Percentiles rank a stretch among this genome's conserved stretches.
These are phyloP conservation scores for Oldenlandia corymbosa DNA, from an alignment of 257 asterid species.

Conservation along the genomic window DNA sequence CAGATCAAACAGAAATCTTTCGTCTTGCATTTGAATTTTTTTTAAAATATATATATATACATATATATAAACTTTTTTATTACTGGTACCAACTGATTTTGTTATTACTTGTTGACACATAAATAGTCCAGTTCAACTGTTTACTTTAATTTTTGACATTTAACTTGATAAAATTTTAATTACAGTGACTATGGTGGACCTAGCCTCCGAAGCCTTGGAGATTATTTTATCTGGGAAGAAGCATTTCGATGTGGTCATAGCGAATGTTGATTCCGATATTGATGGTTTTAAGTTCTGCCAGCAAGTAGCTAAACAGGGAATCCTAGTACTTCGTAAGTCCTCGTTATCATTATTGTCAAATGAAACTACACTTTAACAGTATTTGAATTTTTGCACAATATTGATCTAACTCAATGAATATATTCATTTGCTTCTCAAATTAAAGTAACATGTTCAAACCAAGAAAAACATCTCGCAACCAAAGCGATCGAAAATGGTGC, in stretches of 20 bases:
- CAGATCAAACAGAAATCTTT: no score
- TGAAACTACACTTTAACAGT: no score
- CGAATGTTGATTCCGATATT: conserved; percentile 17
- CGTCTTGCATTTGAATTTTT: no score
- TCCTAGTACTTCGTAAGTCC: conserved; percentile 14
- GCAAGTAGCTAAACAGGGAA: neutral
- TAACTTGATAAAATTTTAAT: no score
- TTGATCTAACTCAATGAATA: neutral
- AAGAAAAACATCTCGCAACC: conserved; percentile 5
- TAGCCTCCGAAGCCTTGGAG: conserved; percentile 7
- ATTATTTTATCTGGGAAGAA: conserved; percentile 4
- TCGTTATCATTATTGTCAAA: no score
- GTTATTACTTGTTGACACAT: no score
- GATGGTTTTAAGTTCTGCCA: conserved; percentile 8
- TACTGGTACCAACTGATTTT: no score
- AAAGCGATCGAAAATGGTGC: conserved; percentile 12
- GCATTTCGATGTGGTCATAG: conserved; percentile 18
- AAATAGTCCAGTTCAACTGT: no score
- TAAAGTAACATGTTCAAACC: conserved; percentile 2
- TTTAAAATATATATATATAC: no score
- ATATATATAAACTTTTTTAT: no score
- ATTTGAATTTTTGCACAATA: no score
- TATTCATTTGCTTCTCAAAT: neutral
- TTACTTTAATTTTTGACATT: no score
- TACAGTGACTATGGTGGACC: conserved; percentile 18